Percentiles rank a stretch among this genome's conserved stretches.
Conservation (phyloP, 2,329 filamentous ascomycete species). For the Monosporascus sp. region DNA sequence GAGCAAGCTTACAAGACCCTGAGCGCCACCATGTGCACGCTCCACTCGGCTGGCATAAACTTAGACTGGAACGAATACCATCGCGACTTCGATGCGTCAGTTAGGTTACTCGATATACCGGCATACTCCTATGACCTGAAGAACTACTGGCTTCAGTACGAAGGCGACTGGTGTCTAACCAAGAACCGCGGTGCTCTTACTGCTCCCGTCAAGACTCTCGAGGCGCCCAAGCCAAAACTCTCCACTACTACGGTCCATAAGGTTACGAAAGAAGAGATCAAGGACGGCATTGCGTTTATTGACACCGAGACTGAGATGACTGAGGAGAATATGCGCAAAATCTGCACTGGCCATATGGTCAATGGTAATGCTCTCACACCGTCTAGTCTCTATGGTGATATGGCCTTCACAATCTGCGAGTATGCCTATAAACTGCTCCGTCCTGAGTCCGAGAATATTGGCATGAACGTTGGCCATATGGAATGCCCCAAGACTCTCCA, state of each 20-base stretch:
- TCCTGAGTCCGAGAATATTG: slow-evolving; percentile 49
- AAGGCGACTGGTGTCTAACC: slow-evolving; percentile 52
- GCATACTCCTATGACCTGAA: slow-evolving; percentile 65
- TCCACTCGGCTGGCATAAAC: slow-evolving; percentile 52
- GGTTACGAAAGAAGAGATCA: slow-evolving; percentile 56
- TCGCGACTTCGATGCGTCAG: slow-evolving; percentile 50
- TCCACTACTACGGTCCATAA: slow-evolving; percentile 62
- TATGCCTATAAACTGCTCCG: slow-evolving; percentile 61
- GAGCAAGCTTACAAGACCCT: slow-evolving; percentile 62
- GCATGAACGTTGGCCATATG: slow-evolving; percentile 61
- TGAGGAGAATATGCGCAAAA: slow-evolving; percentile 55
- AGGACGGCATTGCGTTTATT: slow-evolving; percentile 52
- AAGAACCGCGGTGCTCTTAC: slow-evolving; percentile 55
- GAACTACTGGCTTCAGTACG: slow-evolving; percentile 67
- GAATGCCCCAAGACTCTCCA: slow-evolving; percentile 68
- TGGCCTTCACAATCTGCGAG: slow-evolving; percentile 54
- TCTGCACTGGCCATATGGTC: slow-evolving; percentile 61
- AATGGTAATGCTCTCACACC: slow-evolving; percentile 63
- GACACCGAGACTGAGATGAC: slow-evolving; percentile 62
- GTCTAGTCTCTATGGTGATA: slow-evolving; percentile 47
- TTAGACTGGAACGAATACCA: slow-evolving; percentile 66
- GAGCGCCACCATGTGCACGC: slow-evolving; percentile 47
- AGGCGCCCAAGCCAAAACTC: slow-evolving; percentile 44
- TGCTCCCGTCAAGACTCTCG: slow-evolving; percentile 32
- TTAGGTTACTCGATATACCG: slow-evolving; percentile 59